Evolutionary conservation across 352 stramenopile genomes (phyloP), one percentile per base, ranked within the genome.

Genomic region (Phytophthora europaea): DNA sequence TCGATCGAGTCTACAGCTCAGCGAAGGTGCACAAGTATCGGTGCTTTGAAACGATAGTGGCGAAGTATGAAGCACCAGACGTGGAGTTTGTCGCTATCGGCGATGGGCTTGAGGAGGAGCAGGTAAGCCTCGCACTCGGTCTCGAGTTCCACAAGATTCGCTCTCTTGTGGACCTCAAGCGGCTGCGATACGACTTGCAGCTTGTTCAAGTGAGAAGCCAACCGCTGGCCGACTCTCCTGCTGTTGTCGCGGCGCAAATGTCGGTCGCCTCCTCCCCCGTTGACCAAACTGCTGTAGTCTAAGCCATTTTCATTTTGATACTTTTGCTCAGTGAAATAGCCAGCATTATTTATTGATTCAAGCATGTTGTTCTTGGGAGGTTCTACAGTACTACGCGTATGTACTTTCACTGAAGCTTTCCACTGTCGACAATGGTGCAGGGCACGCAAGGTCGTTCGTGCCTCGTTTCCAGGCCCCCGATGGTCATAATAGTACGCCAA

Each of bases 41-140:
- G 16, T 95, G 89, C 61, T 95, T 95, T 63, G 81, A 94, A 75
- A 83, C 73, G 22, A 95, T 95, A 59, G 72, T 92, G 61, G 65
- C 78, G 40, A 87, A 84, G 56, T 92, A 90, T 67, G 65, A 75
- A 16, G 63, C 65, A 23, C 61, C 67, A 43, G 72, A 79, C 36
- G 79, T 90, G 10, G 85, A 94, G 65, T 95, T 94, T 62, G 65
- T 94, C 18, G 89, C 84, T 5, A 90, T 95, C 50, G 89, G 89
- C 15, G 89, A 94, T 66, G 89, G 89, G 5, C 73, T 85, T 16
- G 89, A 95, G 64, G 89, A 95, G 73, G 85, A 95, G 72, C 81
- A 90, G 33, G 87, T 92, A 55, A 94, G 87, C 36, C 78, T 77
- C 12, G 78, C 74, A 16, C 81, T 93, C 10, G 89, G 85, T 55